Conservation (phyloP, 345 rosid genomes). For the Populus nigra region DNA sequence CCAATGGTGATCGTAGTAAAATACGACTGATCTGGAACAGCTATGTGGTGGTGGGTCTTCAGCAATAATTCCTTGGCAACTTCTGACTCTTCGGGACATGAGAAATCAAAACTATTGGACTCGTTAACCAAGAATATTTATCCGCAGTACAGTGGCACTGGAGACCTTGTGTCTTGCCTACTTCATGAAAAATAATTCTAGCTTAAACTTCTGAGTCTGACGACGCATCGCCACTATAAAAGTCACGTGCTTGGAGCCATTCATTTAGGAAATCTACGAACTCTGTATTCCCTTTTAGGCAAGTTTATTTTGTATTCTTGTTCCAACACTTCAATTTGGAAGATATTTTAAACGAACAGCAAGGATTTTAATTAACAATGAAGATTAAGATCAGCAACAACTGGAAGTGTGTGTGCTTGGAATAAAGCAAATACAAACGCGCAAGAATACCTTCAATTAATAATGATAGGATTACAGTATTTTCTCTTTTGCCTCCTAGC, state of each 20-base stretch:
- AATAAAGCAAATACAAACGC: neutral
- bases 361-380: neutral
- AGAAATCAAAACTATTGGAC: neutral
- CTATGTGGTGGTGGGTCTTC: neutral
- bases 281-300: neutral
- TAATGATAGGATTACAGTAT: conserved; percentile 53
- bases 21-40: neutral
- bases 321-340: neutral
- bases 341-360: neutral
- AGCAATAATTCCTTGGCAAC: conserved; percentile 1
- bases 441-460: conserved; percentile 53
- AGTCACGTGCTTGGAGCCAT: neutral
- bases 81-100: conserved; percentile 1
- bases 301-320: neutral
- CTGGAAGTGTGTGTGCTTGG: neutral
- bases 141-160: neutral
- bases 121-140: neutral
- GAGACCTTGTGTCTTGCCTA: neutral
- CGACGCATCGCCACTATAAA: neutral
- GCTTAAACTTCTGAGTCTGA: neutral
- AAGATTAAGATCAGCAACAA: neutral
- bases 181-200: no score
- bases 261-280: neutral
- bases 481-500: conserved; percentile 85
- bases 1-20: neutral